Percentiles rank a stretch among this genome's conserved stretches.
Conservation (phyloP, 148 eudicot species). For the Pharnaceum exiguum region DNA sequence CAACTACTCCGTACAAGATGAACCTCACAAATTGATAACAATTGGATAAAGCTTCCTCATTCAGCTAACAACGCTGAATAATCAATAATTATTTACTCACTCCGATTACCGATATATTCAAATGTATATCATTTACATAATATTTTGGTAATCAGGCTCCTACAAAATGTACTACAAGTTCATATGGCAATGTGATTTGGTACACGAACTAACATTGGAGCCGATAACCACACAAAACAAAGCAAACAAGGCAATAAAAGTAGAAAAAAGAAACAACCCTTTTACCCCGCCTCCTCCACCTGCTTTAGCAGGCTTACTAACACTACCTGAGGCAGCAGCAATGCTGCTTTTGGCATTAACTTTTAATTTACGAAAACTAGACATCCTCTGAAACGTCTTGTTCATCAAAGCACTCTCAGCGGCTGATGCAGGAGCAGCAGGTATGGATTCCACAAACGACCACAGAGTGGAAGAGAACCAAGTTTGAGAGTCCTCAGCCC, state of each 20-base stretch:
- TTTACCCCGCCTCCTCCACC: constrained; percentile 31
- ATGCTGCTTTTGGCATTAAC: constrained; percentile 27
- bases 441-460: constrained; percentile 85
- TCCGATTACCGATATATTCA: too few relatives aligned
- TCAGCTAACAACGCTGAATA: too few relatives aligned
- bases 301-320: constrained; percentile 24
- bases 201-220: constrained; percentile 21
- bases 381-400: constrained; percentile 64
- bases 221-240: constrained; percentile 49
- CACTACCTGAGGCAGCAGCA: not conserved
- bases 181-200: constrained; percentile 26
- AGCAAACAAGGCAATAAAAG: constrained; percentile 57
- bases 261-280: constrained; percentile 40
- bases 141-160: too few relatives aligned
- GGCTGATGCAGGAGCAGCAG: constrained; percentile 89
- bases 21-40: too few relatives aligned
- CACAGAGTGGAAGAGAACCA: constrained; percentile 70
- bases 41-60: too few relatives aligned
- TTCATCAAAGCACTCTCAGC: constrained; percentile 71
- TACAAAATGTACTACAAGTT: too few relatives aligned
- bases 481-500: constrained; percentile 31
- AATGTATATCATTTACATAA: too few relatives aligned
- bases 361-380: constrained; percentile 64
- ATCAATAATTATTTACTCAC: too few relatives aligned
- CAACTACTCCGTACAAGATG: too few relatives aligned